Evolutionary conservation across 345 rosid genomes (phyloP).

Genomic region (Orychophragmus violaceus): DNA sequence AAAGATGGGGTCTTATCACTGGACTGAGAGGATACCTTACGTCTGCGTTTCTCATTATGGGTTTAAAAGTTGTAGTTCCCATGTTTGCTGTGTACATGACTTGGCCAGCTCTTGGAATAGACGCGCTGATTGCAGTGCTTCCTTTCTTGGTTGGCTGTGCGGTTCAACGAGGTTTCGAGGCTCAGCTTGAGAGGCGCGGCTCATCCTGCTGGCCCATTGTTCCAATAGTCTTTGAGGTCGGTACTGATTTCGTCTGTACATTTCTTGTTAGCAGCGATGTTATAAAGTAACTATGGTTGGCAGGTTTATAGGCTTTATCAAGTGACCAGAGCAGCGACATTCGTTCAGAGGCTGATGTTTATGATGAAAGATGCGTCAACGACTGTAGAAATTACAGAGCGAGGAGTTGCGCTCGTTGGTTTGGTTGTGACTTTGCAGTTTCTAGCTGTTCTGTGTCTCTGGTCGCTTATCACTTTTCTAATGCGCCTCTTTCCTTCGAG

Average conservation of each 20-base stretch:
- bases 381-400: conserved; percentile 41
- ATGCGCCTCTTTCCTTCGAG: conserved; percentile 78
- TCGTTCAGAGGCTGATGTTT: conserved; percentile 64
- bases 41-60: conserved; percentile 56
- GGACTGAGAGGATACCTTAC: conserved; percentile 72
- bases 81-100: conserved; percentile 46
- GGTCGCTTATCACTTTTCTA: conserved; percentile 73
- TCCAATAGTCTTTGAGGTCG: conserved; percentile 86
- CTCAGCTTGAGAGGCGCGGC: conserved; percentile 39
- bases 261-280: neutral
- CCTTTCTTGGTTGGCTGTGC: conserved; percentile 72
- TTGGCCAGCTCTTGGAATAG: conserved; percentile 69
- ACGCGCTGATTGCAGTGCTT: conserved; percentile 55
- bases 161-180: conserved; percentile 62
- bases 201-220: conserved; percentile 87
- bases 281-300: conserved; percentile 1
- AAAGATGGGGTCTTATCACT: conserved; percentile 84
- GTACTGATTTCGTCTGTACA: neutral
- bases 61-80: conserved; percentile 60
- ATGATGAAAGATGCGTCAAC: conserved; percentile 49
- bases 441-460: conserved; percentile 72
- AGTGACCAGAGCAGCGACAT: conserved; percentile 65
- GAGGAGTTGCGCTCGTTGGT: conserved; percentile 51
- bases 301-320: conserved; percentile 82
- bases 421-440: conserved; percentile 61